These are phyloP conservation scores for Pelargonium citronellum DNA, from an alignment of 441 rosid genomes.

Conservation along the genomic window DNA sequence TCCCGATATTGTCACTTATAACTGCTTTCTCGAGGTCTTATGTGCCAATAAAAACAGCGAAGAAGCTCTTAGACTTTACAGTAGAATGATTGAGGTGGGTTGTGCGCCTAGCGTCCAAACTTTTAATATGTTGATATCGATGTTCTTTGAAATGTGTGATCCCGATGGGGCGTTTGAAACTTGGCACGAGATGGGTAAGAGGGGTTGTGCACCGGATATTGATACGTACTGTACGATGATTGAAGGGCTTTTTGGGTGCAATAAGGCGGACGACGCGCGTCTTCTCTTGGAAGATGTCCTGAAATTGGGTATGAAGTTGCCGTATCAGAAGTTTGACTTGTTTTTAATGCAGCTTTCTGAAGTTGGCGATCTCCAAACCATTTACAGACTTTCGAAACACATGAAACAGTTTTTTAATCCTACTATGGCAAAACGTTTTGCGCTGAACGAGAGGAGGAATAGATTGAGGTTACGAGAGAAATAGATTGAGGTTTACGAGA, in stretches of 20 bases:
- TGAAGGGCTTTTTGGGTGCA: slow-evolving; percentile 71
- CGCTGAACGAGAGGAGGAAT: slow-evolving; percentile 60
- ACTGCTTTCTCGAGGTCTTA: slow-evolving; percentile 79
- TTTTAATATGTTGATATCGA: slow-evolving; percentile 65
- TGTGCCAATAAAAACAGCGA: slow-evolving; percentile 55
- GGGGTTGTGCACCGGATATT: slow-evolving; percentile 50
- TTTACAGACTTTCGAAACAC: slow-evolving; percentile 72
- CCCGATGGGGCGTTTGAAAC: slow-evolving; percentile 63
- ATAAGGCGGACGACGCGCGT: slow-evolving; percentile 64
- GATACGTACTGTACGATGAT: slow-evolving; percentile 82
- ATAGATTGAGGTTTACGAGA: slow-evolving; percentile 39
- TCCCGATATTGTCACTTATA: slow-evolving; percentile 80
- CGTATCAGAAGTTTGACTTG: slow-evolving; percentile 65
- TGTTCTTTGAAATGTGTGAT: slow-evolving; percentile 66
- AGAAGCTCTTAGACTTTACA: slow-evolving; percentile 71
- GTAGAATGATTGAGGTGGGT: slow-evolving; percentile 50
- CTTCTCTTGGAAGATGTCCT: slow-evolving; percentile 63
- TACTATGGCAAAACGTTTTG: slow-evolving; percentile 73
- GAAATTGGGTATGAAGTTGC: slow-evolving; percentile 58
- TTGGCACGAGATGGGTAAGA: slow-evolving; percentile 74
- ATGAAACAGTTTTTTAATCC: slow-evolving; percentile 80
- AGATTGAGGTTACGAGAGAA: slow-evolving; percentile 26
- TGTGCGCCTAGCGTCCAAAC: slow-evolving; percentile 87
- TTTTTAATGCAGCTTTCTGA: slow-evolving; percentile 68
- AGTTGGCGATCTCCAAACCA: slow-evolving; percentile 60